Percentiles rank a stretch among this genome's conserved stretches.
Conservation (phyloP, 306 rosid genomes). For the Astragalus glycyphyllos region DNA sequence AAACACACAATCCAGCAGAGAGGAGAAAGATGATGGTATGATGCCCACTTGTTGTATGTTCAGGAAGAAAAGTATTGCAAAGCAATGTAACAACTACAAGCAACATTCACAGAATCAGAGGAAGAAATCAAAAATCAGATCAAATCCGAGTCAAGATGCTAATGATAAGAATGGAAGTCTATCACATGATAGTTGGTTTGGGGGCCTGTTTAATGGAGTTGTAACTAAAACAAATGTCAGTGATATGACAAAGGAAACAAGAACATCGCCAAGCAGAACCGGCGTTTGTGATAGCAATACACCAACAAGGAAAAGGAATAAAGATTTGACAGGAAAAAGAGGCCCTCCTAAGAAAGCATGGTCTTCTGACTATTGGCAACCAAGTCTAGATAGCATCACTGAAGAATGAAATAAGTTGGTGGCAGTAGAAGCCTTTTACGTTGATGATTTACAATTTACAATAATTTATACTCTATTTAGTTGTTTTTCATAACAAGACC, state of each 20-base stretch:
- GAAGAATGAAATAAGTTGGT: slow-evolving; percentile 58
- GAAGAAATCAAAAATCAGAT: slow-evolving; percentile 29
- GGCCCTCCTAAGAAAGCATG: slow-evolving; percentile 50
- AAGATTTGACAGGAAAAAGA: slow-evolving; percentile 42
- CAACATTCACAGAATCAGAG: slow-evolving; percentile 11
- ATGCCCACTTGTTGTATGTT: slow-evolving; percentile 45
- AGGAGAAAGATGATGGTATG: slow-evolving; percentile 43
- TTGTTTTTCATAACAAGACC: slow-evolving; percentile 43
- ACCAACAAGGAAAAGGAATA: slow-evolving; percentile 44
- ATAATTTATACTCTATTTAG: slow-evolving; percentile 20
- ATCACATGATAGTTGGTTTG: slow-evolving; percentile 32
- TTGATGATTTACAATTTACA: slow-evolving; percentile 42
- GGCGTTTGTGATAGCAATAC: slow-evolving; percentile 28
- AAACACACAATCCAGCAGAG: slow-evolving; percentile 36
- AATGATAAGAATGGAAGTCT: slow-evolving; percentile 10
- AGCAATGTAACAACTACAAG: slow-evolving; percentile 37
- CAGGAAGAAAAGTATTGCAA: slow-evolving; percentile 36
- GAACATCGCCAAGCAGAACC: slow-evolving; percentile 34
- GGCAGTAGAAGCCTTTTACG: slow-evolving; percentile 26
- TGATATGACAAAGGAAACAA: slow-evolving; percentile 36
- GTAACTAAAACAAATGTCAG: slow-evolving; percentile 33
- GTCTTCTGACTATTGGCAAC: slow-evolving; percentile 59
- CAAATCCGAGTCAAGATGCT: slow-evolving; percentile 24
- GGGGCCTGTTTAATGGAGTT: slow-evolving; percentile 34
- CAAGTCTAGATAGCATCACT: slow-evolving; percentile 60